These are phyloP conservation scores for Begonia fuchsioides DNA, from an alignment of 306 rosid genomes.

Conservation along the genomic window DNA sequence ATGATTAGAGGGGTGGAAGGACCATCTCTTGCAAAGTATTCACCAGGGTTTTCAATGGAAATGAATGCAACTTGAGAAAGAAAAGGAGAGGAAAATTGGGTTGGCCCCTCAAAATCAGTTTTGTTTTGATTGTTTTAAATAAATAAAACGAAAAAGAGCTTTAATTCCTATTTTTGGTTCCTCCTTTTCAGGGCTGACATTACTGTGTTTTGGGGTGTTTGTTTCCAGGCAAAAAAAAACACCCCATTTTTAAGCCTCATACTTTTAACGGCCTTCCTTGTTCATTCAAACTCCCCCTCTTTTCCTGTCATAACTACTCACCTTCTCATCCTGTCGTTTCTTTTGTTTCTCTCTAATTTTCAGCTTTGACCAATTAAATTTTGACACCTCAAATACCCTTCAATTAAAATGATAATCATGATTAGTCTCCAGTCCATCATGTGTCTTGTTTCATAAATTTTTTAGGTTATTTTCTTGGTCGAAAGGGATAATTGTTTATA, in stretches of 20 bases:
- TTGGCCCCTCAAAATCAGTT: conserved; percentile 1
- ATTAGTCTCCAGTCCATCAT: too few relatives aligned
- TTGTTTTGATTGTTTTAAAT: conserved; percentile 9
- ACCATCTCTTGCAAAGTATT: conserved; percentile 13
- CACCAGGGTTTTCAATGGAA: conserved; percentile 3
- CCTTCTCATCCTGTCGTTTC: too few relatives aligned
- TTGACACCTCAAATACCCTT: too few relatives aligned
- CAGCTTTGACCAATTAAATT: too few relatives aligned
- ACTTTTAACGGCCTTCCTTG: conserved; percentile 2
- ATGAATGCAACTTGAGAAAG: conserved; percentile 4
- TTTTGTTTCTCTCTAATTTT: too few relatives aligned
- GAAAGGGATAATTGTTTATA: too few relatives aligned
- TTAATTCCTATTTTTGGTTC: conserved; percentile 27
- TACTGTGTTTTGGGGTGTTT: conserved; percentile 1
- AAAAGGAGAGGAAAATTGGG: too few relatives aligned
- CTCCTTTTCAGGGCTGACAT: neutral
- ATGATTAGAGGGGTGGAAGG: neutral
- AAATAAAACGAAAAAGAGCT: neutral
- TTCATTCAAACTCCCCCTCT: conserved; percentile 5
- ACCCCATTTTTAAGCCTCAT: neutral
- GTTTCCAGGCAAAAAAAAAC: conserved; percentile 6
- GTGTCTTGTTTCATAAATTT: too few relatives aligned
- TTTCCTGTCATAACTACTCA: too few relatives aligned
- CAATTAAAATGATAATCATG: too few relatives aligned
- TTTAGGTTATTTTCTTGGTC: too few relatives aligned